A percentile compares a stretch with the other conserved stretches of the same genome.
Conservation (phyloP, 2,329 filamentous ascomycete genomes). For the Anisogramma anomala region DNA sequence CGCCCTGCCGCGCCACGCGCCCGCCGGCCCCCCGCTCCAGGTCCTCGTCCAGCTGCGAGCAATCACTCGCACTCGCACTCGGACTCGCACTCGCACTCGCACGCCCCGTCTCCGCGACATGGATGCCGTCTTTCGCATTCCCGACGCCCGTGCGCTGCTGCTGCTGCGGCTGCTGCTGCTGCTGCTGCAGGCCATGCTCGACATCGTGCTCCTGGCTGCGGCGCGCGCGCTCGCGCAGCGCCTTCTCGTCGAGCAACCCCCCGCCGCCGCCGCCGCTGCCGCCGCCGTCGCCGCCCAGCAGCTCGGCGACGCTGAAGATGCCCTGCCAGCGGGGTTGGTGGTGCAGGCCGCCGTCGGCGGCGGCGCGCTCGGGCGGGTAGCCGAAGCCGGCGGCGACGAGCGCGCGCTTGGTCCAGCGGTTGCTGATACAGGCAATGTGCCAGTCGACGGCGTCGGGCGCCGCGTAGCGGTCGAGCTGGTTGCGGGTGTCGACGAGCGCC, state of each 20-base stretch:
- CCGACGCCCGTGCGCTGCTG: too few species aligned
- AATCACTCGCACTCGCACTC: slow-evolving; percentile 13
- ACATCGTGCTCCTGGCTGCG: slow-evolving; percentile 1
- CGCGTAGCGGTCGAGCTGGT: slow-evolving; percentile 80
- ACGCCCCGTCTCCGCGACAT: slow-evolving; percentile 13
- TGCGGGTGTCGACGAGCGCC: slow-evolving; percentile 84
- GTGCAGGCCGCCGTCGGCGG: slow-evolving; percentile 41
- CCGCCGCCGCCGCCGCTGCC: slow-evolving; percentile 55
- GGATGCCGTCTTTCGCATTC: slow-evolving; percentile 11
- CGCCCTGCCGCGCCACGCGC: slow-evolving; percentile 32
- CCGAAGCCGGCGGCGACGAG: slow-evolving; percentile 82
- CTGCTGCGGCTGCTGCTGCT: too few species aligned
- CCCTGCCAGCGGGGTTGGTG: slow-evolving; percentile 71
- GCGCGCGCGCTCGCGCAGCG: slow-evolving; percentile 15
- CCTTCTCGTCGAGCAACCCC: slow-evolving; percentile 47
- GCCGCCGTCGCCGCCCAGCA: slow-evolving; percentile 59
- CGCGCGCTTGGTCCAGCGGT: slow-evolving; percentile 87
- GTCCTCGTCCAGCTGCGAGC: slow-evolving; percentile 22
- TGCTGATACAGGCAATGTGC: slow-evolving; percentile 91
- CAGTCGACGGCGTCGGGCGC: slow-evolving; percentile 76
- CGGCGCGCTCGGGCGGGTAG: slow-evolving; percentile 50
- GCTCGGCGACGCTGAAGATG: slow-evolving; percentile 88
- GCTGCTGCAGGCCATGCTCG: slow-evolving; percentile 9
- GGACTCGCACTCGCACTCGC: too few species aligned
- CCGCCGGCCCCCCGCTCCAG: slow-evolving; percentile 28